These are phyloP conservation scores for Allantophomopsis cytisporea DNA, from an alignment of 2,329 filamentous ascomycete species.

Conservation along the genomic window DNA sequence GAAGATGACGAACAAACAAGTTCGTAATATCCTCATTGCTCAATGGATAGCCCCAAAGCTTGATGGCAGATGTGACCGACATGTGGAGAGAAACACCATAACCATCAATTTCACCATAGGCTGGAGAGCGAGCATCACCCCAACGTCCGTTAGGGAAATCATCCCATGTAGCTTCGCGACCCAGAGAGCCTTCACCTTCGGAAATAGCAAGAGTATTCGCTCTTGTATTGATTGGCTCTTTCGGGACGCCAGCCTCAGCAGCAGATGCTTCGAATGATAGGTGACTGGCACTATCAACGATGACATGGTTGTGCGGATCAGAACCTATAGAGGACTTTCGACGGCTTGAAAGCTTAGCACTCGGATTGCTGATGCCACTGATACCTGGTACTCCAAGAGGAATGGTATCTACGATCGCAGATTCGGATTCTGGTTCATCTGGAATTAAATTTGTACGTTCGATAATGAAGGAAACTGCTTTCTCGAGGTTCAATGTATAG, in stretches of 20 bases:
- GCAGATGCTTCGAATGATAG: conserved; percentile 61
- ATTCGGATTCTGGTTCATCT: conserved; percentile 17
- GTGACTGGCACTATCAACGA: conserved; percentile 51
- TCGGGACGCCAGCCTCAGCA: conserved; percentile 63
- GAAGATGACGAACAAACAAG: conserved; percentile 71
- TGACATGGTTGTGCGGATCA: conserved; percentile 76
- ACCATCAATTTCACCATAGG: conserved; percentile 95
- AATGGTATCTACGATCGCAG: conserved; percentile 25
- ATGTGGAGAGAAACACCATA: conserved; percentile 95
- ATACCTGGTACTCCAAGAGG: conserved; percentile 6
- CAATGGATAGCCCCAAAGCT: conserved; percentile 73
- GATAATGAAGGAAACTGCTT: conserved; percentile 85
- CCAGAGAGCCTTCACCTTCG: conserved; percentile 79
- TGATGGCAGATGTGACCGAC: conserved; percentile 68
- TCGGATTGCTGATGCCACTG: conserved; percentile 10
- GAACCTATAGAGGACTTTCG: conserved; percentile 52
- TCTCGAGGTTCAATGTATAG: conserved; percentile 93
- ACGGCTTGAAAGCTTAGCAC: conserved; percentile 2
- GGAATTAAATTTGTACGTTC: conserved; percentile 79
- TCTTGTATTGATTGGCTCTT: conserved; percentile 60
- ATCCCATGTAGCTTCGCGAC: conserved; percentile 94
- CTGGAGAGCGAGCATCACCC: conserved; percentile 65
- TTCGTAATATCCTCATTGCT: conserved; percentile 58
- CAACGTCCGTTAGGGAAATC: conserved; percentile 95
- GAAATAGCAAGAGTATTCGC: conserved; percentile 86